phyloP scores from a whole-genome alignment of 495 filamentous ascomycete genomes.

The Gamarada debralockiae region DNA sequence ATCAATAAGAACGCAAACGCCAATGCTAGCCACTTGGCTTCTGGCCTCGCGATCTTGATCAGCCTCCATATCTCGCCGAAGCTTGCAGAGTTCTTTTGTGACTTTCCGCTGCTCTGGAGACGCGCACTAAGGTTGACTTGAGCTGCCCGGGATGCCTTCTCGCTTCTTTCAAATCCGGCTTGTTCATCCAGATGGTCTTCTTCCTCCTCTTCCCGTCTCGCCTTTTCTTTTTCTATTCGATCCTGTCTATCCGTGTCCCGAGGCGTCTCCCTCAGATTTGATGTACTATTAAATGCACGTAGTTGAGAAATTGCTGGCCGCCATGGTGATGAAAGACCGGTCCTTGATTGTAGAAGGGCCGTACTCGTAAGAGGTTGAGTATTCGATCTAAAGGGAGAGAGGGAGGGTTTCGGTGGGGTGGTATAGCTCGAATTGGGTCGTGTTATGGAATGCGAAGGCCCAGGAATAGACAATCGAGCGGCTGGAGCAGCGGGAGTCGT shows the following conservation, averaged over 20 bases:
- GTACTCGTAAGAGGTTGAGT: not conserved
- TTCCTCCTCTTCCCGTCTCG: conserved; percentile 21
- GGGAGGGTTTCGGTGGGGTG: not conserved
- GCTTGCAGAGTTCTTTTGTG: conserved; percentile 57
- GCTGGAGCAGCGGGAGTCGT: not conserved
- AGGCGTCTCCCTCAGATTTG: conserved; percentile 15
- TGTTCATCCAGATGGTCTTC: conserved; percentile 19
- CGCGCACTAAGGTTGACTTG: conserved; percentile 86
- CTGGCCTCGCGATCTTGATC: conserved; percentile 82
- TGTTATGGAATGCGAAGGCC: not conserved
- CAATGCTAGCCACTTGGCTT: conserved; percentile 69
- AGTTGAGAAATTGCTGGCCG: conserved; percentile 21
- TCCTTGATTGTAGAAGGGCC: conserved; percentile 1
- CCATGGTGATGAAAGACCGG: conserved; percentile 19
- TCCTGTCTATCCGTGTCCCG: conserved; percentile 22
- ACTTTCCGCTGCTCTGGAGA: conserved; percentile 67
- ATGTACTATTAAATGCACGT: conserved; percentile 20
- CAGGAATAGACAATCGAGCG: not conserved
- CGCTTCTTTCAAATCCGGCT: conserved; percentile 30
- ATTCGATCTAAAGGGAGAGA: not conserved
- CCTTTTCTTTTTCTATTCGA: conserved; percentile 22
- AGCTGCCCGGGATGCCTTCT: conserved; percentile 82
- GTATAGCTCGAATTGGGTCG: conserved; percentile 15
- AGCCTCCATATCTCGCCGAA: conserved; percentile 79
- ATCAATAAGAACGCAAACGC: conserved; percentile 82